Evolutionary conservation across 495 filamentous ascomycete species (phyloP).

Genomic region (Xylaria grammica): DNA sequence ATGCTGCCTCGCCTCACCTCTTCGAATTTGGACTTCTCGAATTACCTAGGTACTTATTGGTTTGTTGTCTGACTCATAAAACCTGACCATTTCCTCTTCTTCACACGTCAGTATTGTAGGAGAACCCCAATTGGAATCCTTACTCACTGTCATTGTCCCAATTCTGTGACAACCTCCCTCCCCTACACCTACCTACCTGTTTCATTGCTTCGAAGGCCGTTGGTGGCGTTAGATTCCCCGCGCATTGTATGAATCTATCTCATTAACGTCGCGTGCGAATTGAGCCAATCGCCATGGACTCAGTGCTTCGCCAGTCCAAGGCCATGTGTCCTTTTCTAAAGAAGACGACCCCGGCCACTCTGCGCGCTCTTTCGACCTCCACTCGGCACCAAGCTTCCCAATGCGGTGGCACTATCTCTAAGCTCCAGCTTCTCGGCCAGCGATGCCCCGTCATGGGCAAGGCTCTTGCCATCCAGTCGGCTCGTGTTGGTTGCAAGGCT

Average conservation of each 20-base stretch:
- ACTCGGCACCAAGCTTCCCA: constrained; percentile 70
- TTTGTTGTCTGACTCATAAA: not conserved
- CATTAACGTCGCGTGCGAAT: not conserved
- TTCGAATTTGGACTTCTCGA: not conserved
- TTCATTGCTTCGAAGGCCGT: not conserved
- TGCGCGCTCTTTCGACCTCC: constrained; percentile 87
- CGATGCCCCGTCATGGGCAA: constrained; percentile 99
- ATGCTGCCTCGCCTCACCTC: constrained; percentile 4
- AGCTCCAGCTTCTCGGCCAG: constrained; percentile 90
- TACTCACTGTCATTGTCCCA: not conserved
- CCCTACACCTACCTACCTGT: not conserved
- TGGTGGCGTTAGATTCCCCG: not conserved
- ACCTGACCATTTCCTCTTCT: not conserved
- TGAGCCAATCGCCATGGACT: constrained; percentile 71
- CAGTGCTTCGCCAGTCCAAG: constrained; percentile 90
- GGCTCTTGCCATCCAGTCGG: constrained; percentile 86
- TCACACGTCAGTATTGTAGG: not conserved
- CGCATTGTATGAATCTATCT: not conserved
- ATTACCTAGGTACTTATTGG: not conserved
- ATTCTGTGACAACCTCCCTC: not conserved
- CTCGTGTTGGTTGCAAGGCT: constrained; percentile 46
- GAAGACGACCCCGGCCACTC: constrained; percentile 85
- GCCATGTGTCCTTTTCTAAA: constrained; percentile 96
- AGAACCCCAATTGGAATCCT: not conserved
- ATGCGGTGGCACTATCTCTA: constrained; percentile 92